Evolutionary conservation across 352 stramenopile genomes (phyloP), one percentile per base, ranked within the genome.

Genomic region (Globisporangium parvum): DNA sequence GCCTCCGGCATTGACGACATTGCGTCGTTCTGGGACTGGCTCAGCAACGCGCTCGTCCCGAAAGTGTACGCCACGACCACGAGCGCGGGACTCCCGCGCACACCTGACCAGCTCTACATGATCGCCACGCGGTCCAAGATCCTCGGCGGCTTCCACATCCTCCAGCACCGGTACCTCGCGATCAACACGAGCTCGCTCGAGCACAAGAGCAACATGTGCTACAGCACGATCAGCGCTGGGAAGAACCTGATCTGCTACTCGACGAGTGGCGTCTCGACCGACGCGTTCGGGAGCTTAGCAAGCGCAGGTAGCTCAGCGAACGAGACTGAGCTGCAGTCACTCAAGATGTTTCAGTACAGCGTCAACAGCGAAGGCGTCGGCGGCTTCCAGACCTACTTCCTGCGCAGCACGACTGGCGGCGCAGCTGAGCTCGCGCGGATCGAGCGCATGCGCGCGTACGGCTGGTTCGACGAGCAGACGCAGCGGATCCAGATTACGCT

Each of bases 311-410:
- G 23, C 12, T 18, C 15, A 26, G 45, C 47, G 8, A 80, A 59
- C 28, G 17, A 47, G 6, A 41, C 18, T 0, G 55, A 73, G n/a
- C 63, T 85, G 2, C 44, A 52, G 0, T 47, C 55, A 2, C 67
- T 88, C n/a, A 62, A 74, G 0, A 85, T 86, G 75, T 88, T 88
- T 57, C 66, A 67, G 12, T 83, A 75, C 41, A 68, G 66, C 1
- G 64, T 57, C 6, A 68, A 67, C 23, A 70, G 67, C 35, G 59
- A 68, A 20, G 70, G 70, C 0, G 53, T 57, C 3, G 62, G 59
- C 2, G 78, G 70, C 1, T 88, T 70, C 49, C 73, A 88, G 47
- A 84, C 75, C 11, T 77, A 73, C 44, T 88, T 88, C 49, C 42
- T 80, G 8, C 70, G 76, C 8, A 87, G 71, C 35, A 60, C 21